phyloP scores from a whole-genome alignment of 2,329 filamentous ascomycete genomes.

The Diaporthe destruens region DNA sequence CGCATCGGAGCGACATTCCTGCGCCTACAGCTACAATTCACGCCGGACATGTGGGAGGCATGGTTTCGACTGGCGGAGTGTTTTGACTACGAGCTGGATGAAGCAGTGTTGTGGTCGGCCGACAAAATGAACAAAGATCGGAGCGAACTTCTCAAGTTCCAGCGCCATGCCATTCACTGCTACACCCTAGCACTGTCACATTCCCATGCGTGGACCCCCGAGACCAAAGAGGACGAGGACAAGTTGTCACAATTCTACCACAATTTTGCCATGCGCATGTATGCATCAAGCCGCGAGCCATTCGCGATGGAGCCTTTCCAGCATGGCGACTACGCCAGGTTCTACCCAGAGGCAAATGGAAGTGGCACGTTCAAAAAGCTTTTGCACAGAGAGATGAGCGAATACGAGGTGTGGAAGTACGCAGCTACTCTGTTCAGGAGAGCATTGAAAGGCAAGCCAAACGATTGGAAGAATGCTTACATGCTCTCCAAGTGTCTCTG shows the following conservation, averaged over 20 bases:
- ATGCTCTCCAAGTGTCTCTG: constrained; percentile 74
- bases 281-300: constrained; percentile 71
- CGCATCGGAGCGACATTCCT: constrained; percentile 85
- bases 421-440: constrained; percentile 68
- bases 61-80: constrained; percentile 92
- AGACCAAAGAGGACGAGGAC: constrained; percentile 63
- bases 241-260: constrained; percentile 70
- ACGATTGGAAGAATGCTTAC: constrained; percentile 71
- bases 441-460: constrained; percentile 66
- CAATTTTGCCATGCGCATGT: constrained; percentile 72
- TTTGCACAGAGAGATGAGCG: constrained; percentile 68
- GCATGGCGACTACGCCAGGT: constrained; percentile 68
- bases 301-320: constrained; percentile 73
- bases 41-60: constrained; percentile 85
- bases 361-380: constrained; percentile 65
- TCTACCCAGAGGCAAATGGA: constrained; percentile 65
- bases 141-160: constrained; percentile 78
- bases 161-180: constrained; percentile 86
- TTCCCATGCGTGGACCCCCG: constrained; percentile 63
- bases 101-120: constrained; percentile 87
- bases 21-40: constrained; percentile 85
- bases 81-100: constrained; percentile 89
- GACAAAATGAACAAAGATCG: constrained; percentile 92
- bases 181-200: constrained; percentile 73
- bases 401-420: constrained; percentile 73